Evolutionary conservation across 352 stramenopile species (phyloP).

Genomic region (Globisporangium spiculum): DNA sequence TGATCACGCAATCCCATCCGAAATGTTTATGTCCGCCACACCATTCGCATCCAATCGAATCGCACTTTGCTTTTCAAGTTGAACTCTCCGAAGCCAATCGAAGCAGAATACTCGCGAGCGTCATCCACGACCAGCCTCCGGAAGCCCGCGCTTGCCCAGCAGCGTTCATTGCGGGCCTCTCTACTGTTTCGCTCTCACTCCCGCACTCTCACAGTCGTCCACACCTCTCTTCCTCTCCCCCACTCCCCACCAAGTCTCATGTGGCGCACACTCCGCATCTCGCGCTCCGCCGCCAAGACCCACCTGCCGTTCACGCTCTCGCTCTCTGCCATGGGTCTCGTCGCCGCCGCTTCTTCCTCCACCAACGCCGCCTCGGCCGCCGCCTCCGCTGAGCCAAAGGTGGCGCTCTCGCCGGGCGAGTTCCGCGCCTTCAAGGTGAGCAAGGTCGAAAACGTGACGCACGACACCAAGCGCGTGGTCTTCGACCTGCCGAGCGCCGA

Average conservation of each 20-base stretch:
- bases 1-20: too few species aligned
- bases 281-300: constrained; percentile 2
- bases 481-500: constrained; percentile 62
- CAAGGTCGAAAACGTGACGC: constrained; percentile 57
- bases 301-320: constrained; percentile 6
- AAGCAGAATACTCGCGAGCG: too few species aligned
- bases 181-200: not conserved
- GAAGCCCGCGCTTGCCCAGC: too few species aligned
- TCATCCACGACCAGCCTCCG: too few species aligned
- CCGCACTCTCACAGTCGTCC: not conserved
- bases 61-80: too few species aligned
- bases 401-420: constrained; percentile 52
- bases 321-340: constrained; percentile 14
- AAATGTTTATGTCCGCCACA: too few species aligned
- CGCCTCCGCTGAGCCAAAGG: constrained; percentile 29
- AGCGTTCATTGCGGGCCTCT: too few species aligned
- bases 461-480: constrained; percentile 70
- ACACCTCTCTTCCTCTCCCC: not conserved
- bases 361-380: constrained; percentile 5
- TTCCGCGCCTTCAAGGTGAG: constrained; percentile 65
- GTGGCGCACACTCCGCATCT: constrained; percentile 11
- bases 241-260: not conserved
- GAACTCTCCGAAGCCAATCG: too few species aligned
- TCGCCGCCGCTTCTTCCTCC: not conserved
- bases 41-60: too few species aligned